Percentiles rank a stretch among this genome's conserved stretches.
Conservation (phyloP, 2,329 filamentous ascomycete species). For the Diaporthe citri region DNA sequence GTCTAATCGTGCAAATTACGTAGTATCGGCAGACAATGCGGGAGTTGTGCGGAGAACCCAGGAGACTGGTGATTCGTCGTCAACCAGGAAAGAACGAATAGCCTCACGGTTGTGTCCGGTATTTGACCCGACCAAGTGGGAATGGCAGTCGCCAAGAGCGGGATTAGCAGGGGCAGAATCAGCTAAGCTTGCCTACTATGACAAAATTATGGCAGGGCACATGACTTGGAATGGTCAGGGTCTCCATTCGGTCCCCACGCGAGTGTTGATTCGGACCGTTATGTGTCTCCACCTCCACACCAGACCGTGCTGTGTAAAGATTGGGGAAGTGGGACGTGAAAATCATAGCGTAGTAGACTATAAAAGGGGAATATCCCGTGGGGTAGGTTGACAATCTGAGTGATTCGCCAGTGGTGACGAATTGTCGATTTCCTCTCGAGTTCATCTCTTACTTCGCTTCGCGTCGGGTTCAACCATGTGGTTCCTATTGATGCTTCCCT, state of each 20-base stretch:
- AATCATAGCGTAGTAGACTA: not conserved
- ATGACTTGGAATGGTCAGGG: not conserved
- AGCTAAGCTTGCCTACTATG: not conserved
- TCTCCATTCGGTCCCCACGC: constrained; percentile 25
- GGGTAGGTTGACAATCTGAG: too few relatives aligned
- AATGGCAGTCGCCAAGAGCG: not conserved
- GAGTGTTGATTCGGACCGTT: constrained; percentile 16
- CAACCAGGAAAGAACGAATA: not conserved
- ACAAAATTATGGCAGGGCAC: constrained; percentile 11
- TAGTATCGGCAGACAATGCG: constrained; percentile 2
- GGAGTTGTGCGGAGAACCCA: constrained; percentile 16
- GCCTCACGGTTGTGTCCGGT: not conserved
- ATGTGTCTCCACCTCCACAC: constrained; percentile 28
- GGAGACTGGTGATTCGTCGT: not conserved
- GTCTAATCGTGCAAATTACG: not conserved
- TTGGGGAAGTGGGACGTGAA: constrained; percentile 19
- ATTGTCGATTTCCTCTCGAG: too few relatives aligned
- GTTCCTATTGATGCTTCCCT: not conserved
- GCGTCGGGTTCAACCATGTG: not conserved
- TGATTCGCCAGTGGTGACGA: not conserved
- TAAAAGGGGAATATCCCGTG: not conserved
- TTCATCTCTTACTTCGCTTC: not conserved
- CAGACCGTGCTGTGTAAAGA: not conserved
- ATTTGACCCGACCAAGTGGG: constrained; percentile 21
- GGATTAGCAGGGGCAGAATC: constrained; percentile 10